These are phyloP conservation scores for Tetradesmus lagerheimii DNA, from an alignment of 139 green algal genomes.

Conservation along the genomic window DNA sequence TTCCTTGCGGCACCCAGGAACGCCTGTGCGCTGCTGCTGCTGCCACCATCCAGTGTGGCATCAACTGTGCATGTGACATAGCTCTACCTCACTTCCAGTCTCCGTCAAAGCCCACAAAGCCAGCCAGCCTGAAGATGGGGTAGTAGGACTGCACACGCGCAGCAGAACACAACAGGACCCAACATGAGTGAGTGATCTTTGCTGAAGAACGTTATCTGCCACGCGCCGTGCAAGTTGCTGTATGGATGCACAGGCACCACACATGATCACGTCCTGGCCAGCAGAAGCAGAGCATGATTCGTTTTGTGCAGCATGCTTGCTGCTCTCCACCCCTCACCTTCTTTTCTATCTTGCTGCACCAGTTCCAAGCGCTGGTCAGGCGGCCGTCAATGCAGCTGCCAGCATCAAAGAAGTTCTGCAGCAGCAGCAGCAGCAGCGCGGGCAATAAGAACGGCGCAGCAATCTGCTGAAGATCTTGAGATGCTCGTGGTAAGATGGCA, in stretches of 20 bases:
- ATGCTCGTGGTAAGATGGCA: no score
- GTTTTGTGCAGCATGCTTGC: neutral
- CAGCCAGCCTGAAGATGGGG: constrained; percentile 56
- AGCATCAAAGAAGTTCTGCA: constrained; percentile 95
- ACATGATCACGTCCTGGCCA: no score
- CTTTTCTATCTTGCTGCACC: constrained; percentile 90
- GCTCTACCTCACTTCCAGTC: constrained; percentile 77
- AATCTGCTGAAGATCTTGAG: no score
- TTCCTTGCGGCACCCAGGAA: no score
- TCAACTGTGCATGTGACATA: no score
- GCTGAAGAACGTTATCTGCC: no score
- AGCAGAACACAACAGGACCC: neutral
- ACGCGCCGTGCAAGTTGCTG: no score
- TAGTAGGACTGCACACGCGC: constrained; percentile 3
- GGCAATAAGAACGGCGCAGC: neutral
- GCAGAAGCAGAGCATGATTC: neutral
- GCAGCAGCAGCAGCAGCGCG: neutral
- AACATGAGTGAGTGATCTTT: neutral
- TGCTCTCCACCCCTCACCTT: constrained; percentile 55
- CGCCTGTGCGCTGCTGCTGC: neutral
- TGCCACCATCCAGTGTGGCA: no score
- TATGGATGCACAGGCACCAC: no score
- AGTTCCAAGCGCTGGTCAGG: constrained; percentile 96
- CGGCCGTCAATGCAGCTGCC: constrained; percentile 94
- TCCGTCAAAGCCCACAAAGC: constrained; percentile 92